These are phyloP conservation scores for Ceratobasidium sp. DNA, from an alignment of 1,284 basidiomycete genomes.

Conservation along the genomic window DNA sequence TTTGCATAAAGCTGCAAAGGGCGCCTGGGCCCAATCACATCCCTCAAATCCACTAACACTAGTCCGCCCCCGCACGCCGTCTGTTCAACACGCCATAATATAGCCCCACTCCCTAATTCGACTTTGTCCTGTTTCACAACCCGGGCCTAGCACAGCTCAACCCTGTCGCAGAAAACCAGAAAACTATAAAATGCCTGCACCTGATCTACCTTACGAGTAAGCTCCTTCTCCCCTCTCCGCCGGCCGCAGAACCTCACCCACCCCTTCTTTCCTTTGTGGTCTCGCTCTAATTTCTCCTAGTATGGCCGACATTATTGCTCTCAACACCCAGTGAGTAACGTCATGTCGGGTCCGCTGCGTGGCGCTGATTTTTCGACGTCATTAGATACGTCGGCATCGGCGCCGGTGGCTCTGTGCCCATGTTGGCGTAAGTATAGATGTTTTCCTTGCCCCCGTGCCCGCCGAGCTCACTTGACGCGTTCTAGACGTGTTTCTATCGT, in stretches of 20 bases:
- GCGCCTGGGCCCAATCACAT: constrained; percentile 32
- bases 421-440: constrained; percentile 40
- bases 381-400: constrained; percentile 39
- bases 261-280: neutral
- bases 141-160: constrained; percentile 35
- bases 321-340: constrained; percentile 39
- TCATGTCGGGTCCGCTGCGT: constrained; percentile 31
- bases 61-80: constrained; percentile 28
- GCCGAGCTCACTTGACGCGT: constrained; percentile 10
- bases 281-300: constrained; percentile 11
- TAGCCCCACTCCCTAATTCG: constrained; percentile 33
- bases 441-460: neutral
- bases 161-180: constrained; percentile 27
- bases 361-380: constrained; percentile 17
- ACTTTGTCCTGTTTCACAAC: constrained; percentile 29
- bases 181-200: constrained; percentile 35
- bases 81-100: constrained; percentile 35
- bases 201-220: constrained; percentile 39
- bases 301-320: constrained; percentile 34
- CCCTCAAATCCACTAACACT: constrained; percentile 31
- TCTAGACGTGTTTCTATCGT: constrained; percentile 49
- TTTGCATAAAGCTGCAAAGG: constrained; percentile 24
- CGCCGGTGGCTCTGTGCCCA: constrained; percentile 43
- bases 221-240: constrained; percentile 21
- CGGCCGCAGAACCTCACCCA: constrained; percentile 17